Conservation (phyloP, 1,284 basidiomycete genomes). For the Fomitopsis schrenkii region DNA sequence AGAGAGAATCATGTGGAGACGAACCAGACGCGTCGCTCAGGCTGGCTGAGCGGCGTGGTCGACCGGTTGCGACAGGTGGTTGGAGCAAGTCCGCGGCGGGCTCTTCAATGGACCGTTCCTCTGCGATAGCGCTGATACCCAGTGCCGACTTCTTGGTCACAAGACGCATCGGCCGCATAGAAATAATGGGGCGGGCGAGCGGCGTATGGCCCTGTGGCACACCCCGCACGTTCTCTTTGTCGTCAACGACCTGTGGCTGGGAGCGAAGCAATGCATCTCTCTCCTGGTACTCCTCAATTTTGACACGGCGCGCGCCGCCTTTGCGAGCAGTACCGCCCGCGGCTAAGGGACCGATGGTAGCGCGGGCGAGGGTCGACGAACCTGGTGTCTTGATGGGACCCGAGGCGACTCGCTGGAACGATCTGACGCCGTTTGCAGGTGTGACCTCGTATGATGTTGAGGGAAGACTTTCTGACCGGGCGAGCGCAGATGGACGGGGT, state of each 20-base stretch:
- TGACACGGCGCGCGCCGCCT: slow-evolving; percentile 37
- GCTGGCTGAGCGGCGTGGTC: slow-evolving; percentile 65
- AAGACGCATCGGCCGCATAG: slow-evolving; percentile 6
- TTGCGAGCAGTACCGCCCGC: slow-evolving; percentile 33
- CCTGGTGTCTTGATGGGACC: slow-evolving; percentile 39
- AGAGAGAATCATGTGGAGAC: not conserved
- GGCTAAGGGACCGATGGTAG: slow-evolving; percentile 17
- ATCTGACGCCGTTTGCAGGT: slow-evolving; percentile 32
- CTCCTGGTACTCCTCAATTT: slow-evolving; percentile 36
- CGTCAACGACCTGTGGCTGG: slow-evolving; percentile 17
- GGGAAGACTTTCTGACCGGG: slow-evolving; percentile 58
- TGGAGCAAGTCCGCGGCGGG: not conserved
- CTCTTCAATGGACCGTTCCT: slow-evolving; percentile 12
- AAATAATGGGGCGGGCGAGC: slow-evolving; percentile 5
- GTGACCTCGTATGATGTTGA: slow-evolving; percentile 21
- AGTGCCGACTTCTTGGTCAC: slow-evolving; percentile 8
- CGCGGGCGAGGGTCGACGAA: slow-evolving; percentile 15
- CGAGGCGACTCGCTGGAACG: slow-evolving; percentile 61
- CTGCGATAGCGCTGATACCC: slow-evolving; percentile 16
- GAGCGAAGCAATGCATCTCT: slow-evolving; percentile 20
- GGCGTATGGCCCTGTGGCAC: slow-evolving; percentile 9
- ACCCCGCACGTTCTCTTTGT: slow-evolving; percentile 33
- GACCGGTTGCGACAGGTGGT: slow-evolving; percentile 22
- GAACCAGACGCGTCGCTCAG: slow-evolving; percentile 47
- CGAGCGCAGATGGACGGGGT: slow-evolving; percentile 46